phyloP scores from a whole-genome alignment of 768 basidiomycete species.

The Cyclocybe cylindracea region DNA sequence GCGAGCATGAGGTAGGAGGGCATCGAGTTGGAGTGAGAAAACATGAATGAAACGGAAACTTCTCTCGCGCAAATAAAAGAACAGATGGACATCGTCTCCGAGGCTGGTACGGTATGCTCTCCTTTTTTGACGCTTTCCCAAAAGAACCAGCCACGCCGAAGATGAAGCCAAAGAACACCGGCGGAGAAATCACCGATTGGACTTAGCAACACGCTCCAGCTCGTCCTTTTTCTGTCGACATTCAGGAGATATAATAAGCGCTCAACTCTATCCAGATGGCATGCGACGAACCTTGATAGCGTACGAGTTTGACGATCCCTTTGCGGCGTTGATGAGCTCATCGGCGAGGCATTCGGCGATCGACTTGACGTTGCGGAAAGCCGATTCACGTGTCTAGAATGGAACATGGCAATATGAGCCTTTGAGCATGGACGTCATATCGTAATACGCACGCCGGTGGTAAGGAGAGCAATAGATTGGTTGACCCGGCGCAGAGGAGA shows the following conservation, averaged over 20 bases:
- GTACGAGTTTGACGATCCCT: conserved; percentile 99
- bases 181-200: conserved; percentile 83
- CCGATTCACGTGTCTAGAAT: conserved; percentile 92
- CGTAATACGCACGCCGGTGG: conserved; percentile 80
- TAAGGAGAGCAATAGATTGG: conserved; percentile 94
- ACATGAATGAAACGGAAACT: conserved; percentile 13
- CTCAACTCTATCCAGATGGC: neutral
- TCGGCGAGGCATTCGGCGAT: conserved; percentile 99
- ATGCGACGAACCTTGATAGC: conserved; percentile 84
- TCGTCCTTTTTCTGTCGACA: conserved; percentile 91
- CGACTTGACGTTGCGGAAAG: conserved; percentile 99
- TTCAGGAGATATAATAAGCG: conserved; percentile 9
- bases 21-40: conserved; percentile 17
- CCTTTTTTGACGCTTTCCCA: conserved; percentile 21
- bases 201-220: conserved; percentile 99
- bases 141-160: conserved; percentile 25
- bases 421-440: neutral
- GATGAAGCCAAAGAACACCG: conserved; percentile 11
- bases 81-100: conserved; percentile 14
- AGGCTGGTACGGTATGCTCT: conserved; percentile 13
- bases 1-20: conserved; percentile 13
- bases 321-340: conserved; percentile 99
- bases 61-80: conserved; percentile 16
- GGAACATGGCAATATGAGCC: neutral
- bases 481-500: conserved; percentile 98